These are phyloP conservation scores for Filobasidium wieringae DNA, from an alignment of 768 basidiomycete genomes.

Conservation along the genomic window DNA sequence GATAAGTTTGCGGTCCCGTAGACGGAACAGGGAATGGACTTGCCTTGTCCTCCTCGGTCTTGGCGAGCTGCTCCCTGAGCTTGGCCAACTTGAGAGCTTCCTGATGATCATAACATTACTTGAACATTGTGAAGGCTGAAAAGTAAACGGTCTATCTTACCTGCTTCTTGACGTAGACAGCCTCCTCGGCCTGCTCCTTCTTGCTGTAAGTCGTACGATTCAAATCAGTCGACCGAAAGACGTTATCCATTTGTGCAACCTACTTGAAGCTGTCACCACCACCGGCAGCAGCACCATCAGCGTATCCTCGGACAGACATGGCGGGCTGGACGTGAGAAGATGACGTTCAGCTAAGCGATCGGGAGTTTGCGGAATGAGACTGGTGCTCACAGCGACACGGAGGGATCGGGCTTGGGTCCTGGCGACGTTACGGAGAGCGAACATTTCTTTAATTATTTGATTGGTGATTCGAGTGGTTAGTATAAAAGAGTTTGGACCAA, in stretches of 20 bases:
- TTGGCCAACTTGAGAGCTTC: slow-evolving; percentile 13
- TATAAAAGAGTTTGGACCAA: too few species aligned
- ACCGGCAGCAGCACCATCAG: not conserved
- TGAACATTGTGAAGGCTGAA: not conserved
- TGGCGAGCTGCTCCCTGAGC: slow-evolving; percentile 11
- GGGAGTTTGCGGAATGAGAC: not conserved
- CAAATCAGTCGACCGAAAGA: not conserved
- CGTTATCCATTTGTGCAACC: not conserved
- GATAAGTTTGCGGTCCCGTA: not conserved
- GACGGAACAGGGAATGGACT: not conserved
- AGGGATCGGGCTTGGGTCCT: not conserved
- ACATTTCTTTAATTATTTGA: too few species aligned
- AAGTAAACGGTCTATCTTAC: not conserved
- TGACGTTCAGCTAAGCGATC: not conserved
- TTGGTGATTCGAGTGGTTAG: too few species aligned
- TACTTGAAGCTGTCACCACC: slow-evolving; percentile 12
- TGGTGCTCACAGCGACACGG: slow-evolving; percentile 1
- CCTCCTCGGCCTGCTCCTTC: slow-evolving; percentile 16
- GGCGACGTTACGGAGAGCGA: slow-evolving; percentile 7
- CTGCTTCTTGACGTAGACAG: slow-evolving; percentile 9
- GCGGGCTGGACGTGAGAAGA: slow-evolving; percentile 1
- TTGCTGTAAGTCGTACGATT: not conserved
- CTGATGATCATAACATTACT: not conserved
- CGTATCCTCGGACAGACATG: slow-evolving; percentile 12
- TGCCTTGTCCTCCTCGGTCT: slow-evolving; percentile 13